These are phyloP conservation scores for Diaporthe ilicicola DNA, from an alignment of 2,329 filamentous ascomycete genomes.

Conservation along the genomic window DNA sequence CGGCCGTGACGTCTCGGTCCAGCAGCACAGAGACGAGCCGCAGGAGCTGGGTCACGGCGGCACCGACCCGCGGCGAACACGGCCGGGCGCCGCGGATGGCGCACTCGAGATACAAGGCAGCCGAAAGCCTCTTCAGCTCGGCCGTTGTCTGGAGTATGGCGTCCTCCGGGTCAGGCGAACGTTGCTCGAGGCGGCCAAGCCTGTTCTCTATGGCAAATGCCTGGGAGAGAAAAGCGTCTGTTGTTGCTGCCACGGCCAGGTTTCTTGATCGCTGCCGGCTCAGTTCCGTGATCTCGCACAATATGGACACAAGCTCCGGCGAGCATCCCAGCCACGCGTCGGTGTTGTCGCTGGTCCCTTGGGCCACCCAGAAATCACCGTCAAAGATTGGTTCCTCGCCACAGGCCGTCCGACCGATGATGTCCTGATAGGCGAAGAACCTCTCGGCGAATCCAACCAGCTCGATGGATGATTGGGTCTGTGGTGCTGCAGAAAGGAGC, in stretches of 20 bases:
- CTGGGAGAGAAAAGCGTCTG: conserved; percentile 45
- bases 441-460: conserved; percentile 50
- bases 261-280: conserved; percentile 46
- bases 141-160: conserved; percentile 45
- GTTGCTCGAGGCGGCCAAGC: conserved; percentile 37
- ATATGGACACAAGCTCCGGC: conserved; percentile 53
- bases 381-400: conserved; percentile 56
- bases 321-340: conserved; percentile 59
- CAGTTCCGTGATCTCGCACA: conserved; percentile 57
- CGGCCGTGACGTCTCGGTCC: conserved; percentile 42
- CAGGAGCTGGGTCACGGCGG: conserved; percentile 46
- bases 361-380: conserved; percentile 52
- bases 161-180: conserved; percentile 37
- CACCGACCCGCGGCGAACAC: conserved; percentile 41
- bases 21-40: conserved; percentile 44
- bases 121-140: conserved; percentile 53
- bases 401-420: conserved; percentile 59
- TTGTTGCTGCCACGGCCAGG: conserved; percentile 36
- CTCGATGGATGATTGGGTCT: conserved; percentile 28
- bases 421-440: conserved; percentile 61
- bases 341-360: conserved; percentile 41
- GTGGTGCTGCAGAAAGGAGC: neutral
- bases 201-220: conserved; percentile 46
- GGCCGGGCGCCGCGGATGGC: conserved; percentile 53
- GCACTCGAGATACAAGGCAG: conserved; percentile 55